These are phyloP conservation scores for Colletotrichum sp. DNA, from an alignment of 2,329 filamentous ascomycete species.

Conservation along the genomic window DNA sequence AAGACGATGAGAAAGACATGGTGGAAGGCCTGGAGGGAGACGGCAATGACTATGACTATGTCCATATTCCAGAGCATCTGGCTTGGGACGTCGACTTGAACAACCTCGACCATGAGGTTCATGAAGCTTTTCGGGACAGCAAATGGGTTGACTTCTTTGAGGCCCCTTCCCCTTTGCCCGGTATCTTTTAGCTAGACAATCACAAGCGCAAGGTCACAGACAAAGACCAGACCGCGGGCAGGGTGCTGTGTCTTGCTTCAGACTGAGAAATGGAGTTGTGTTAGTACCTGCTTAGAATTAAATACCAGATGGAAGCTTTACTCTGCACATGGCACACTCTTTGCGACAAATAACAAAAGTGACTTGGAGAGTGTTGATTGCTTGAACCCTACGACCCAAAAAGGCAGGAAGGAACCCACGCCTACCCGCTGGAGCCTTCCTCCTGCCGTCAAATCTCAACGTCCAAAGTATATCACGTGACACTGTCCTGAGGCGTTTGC, in stretches of 20 bases:
- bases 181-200: not conserved
- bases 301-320: not conserved
- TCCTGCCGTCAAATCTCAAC: not conserved
- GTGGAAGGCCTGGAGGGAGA: not conserved
- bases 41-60: not conserved
- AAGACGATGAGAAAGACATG: not conserved
- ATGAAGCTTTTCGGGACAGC: not conserved
- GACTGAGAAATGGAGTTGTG: not conserved
- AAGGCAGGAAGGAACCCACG: not conserved
- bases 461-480: not conserved
- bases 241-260: not conserved
- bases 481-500: not conserved
- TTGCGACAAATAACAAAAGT: not conserved
- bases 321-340: accelerated
- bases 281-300: accelerated
- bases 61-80: not conserved
- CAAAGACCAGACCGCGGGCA: not conserved
- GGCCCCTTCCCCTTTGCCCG: not conserved
- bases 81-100: accelerated
- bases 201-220: not conserved
- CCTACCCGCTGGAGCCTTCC: not conserved
- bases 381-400: not conserved
- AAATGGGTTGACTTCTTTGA: not conserved
- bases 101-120: accelerated
- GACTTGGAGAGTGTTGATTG: not conserved